Evolutionary conservation across 768 basidiomycete species (phyloP).

Genomic region (Tricholoma hemisulphureum): DNA sequence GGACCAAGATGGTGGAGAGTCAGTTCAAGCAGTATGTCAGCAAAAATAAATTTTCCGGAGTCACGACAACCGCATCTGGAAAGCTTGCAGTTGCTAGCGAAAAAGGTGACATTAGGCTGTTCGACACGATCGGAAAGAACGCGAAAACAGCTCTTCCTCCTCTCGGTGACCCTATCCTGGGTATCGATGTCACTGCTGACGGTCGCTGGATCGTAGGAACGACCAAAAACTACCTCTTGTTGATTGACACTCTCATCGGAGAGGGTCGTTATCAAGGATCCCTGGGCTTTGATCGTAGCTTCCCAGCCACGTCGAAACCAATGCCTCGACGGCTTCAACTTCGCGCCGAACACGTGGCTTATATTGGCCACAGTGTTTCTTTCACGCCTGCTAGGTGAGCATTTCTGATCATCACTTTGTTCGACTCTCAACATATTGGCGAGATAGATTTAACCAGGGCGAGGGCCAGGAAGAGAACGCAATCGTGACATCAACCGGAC

Average conservation of each 20-base stretch:
- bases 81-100: conserved; percentile 91
- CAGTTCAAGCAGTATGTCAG: conserved; percentile 95
- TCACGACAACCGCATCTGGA: conserved; percentile 83
- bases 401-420: conserved; percentile 4
- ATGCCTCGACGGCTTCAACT: conserved; percentile 85
- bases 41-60: conserved; percentile 94
- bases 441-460: conserved; percentile 84
- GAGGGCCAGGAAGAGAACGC: conserved; percentile 88
- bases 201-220: conserved; percentile 96
- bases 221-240: conserved; percentile 87
- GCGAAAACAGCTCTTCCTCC: conserved; percentile 97
- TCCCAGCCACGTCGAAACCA: conserved; percentile 93
- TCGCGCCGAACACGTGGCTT: conserved; percentile 88
- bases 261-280: conserved; percentile 82
- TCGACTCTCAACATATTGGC: neutral
- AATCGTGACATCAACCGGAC: conserved; percentile 92
- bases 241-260: conserved; percentile 94
- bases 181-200: conserved; percentile 90
- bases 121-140: conserved; percentile 96
- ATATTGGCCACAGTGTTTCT: conserved; percentile 83
- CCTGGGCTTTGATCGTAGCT: conserved; percentile 89
- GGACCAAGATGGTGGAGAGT: conserved; percentile 89
- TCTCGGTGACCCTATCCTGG: conserved; percentile 91
- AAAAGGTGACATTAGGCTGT: conserved; percentile 95
- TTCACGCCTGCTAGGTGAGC: conserved; percentile 92